Conservation (phyloP, 176 grass and related monocot genomes). For the Rhynchospora breviuscula region DNA sequence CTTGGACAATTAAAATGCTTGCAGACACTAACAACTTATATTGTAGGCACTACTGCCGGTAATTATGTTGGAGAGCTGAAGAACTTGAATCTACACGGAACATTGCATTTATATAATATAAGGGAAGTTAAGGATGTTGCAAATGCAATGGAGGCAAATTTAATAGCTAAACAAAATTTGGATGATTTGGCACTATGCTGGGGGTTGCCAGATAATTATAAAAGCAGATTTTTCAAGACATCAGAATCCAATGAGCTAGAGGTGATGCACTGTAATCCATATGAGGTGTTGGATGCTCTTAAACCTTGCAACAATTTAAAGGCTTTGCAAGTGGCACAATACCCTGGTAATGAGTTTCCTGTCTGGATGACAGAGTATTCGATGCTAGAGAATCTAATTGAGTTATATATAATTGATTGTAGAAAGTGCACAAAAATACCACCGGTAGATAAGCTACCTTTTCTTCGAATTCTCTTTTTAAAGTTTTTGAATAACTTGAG, state of each 20-base stretch:
- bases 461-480: neutral
- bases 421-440: no score
- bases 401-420: conserved; percentile 7
- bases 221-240: neutral
- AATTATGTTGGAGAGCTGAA: neutral
- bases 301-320: neutral
- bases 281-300: neutral
- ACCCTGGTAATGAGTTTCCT: neutral
- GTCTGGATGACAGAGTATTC: neutral
- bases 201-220: neutral
- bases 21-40: neutral
- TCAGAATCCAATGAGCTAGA: neutral
- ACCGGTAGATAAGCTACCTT: neutral
- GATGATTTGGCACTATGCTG: neutral
- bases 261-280: neutral
- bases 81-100: neutral
- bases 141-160: neutral
- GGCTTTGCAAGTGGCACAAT: neutral
- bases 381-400: neutral
- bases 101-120: neutral
- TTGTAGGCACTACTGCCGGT: neutral
- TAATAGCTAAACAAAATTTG: conserved; percentile 15
- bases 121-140: neutral
- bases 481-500: neutral
- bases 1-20: neutral